phyloP scores from a whole-genome alignment of 2,329 filamentous ascomycete species.

The Aspergillus pseudonomiae region DNA sequence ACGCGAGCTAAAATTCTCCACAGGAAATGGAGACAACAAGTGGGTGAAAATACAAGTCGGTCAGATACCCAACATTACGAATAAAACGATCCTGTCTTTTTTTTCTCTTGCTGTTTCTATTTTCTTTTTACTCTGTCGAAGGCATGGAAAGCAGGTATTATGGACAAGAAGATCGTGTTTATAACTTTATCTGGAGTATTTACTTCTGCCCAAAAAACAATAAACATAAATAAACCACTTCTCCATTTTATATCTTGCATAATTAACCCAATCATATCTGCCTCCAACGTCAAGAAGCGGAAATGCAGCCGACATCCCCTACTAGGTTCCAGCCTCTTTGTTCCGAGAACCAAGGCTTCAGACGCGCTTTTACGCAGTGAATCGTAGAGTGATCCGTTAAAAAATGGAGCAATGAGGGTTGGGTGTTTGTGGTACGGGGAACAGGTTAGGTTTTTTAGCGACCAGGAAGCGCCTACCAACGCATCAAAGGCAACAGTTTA shows the following conservation, averaged over 20 bases:
- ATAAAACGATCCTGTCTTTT: background rate
- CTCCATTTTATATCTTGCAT: background rate
- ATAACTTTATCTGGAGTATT: background rate
- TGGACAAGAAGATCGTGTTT: background rate
- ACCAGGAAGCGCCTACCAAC: conserved; percentile 2
- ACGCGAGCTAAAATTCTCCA: conserved; percentile 7
- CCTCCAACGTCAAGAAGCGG: background rate
- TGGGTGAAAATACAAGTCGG: background rate
- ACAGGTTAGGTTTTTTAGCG: conserved; percentile 3
- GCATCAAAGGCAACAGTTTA: background rate
- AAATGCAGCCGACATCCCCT: background rate
- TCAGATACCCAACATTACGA: conserved; percentile 1
- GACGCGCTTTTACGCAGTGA: background rate
- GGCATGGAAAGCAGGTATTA: background rate
- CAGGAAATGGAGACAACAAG: conserved; percentile 2
- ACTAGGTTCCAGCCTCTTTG: conserved; percentile 1
- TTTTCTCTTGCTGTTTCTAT: background rate
- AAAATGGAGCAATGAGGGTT: background rate
- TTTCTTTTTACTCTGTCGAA: background rate
- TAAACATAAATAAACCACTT: background rate
- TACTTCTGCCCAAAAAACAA: background rate
- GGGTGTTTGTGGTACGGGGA: conserved; percentile 3
- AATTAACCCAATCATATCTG: background rate
- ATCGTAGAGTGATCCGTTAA: background rate
- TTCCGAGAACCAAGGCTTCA: background rate